phyloP scores from a whole-genome alignment of 768 basidiomycete species.

The Macrolepiota dolichaula region DNA sequence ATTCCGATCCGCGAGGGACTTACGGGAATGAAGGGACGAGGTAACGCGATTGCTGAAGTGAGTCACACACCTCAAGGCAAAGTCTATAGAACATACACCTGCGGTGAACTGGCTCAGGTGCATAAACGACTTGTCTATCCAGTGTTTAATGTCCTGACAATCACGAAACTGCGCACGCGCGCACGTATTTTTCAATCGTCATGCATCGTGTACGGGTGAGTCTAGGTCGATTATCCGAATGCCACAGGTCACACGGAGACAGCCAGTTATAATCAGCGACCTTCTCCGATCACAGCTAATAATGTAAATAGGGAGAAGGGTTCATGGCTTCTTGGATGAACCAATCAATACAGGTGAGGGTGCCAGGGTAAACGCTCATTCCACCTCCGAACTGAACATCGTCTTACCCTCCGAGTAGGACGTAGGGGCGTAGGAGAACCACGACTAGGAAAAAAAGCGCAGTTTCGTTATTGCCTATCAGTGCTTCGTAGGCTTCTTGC shows the following conservation, averaged over 20 bases:
- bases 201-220: no score
- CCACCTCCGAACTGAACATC: neutral
- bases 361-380: neutral
- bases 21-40: no score
- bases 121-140: no score
- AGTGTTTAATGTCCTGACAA: no score
- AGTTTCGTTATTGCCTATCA: neutral
- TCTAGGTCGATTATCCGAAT: no score
- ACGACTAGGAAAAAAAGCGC: neutral
- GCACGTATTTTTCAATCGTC: no score
- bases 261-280: neutral
- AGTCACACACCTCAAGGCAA: no score
- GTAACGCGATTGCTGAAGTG: no score
- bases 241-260: neutral
- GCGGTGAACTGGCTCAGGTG: no score
- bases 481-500: conserved; percentile 13
- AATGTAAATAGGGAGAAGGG: neutral
- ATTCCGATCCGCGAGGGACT: no score
- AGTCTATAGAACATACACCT: no score
- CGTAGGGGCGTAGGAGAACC: neutral
- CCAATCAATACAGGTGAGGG: neutral
- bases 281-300: neutral
- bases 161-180: no score
- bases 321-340: neutral
- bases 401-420: neutral